Conservation (phyloP, 2,329 filamentous ascomycete species). For the Zarea fungicola region DNA sequence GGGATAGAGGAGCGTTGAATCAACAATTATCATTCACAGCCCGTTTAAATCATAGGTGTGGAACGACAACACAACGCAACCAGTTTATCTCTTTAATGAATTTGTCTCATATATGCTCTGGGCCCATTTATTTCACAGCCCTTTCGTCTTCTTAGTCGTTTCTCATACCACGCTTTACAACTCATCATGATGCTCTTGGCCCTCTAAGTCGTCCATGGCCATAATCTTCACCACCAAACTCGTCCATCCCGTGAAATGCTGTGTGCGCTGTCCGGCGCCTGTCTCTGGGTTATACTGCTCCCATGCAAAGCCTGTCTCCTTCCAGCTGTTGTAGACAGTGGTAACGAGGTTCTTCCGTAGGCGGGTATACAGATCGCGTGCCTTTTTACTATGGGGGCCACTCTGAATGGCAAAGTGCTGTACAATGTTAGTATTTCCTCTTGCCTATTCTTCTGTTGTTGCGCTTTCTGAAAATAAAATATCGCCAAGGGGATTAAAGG, state of each 20-base stretch:
- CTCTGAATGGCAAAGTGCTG: conserved; percentile 59
- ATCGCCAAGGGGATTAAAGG: too few relatives aligned
- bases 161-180: conserved; percentile 28
- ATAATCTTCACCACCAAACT: conserved; percentile 96
- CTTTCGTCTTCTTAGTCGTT: conserved; percentile 16
- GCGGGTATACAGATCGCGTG: conserved; percentile 66
- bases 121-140: not conserved
- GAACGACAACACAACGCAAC: too few relatives aligned
- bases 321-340: conserved; percentile 84
- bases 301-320: conserved; percentile 92
- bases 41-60: too few relatives aligned
- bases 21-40: too few relatives aligned
- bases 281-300: conserved; percentile 97
- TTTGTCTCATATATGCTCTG: not conserved
- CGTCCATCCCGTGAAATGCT: conserved; percentile 99
- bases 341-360: conserved; percentile 81
- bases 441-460: not conserved
- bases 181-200: conserved; percentile 38
- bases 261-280: conserved; percentile 86
- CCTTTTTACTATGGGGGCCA: conserved; percentile 64
- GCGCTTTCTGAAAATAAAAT: too few relatives aligned
- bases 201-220: conserved; percentile 72
- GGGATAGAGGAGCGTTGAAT: too few relatives aligned
- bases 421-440: too few relatives aligned
- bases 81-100: too few relatives aligned